Conservation (phyloP, 2,329 filamentous ascomycete species). For the Cryoendolithus antarcticus region DNA sequence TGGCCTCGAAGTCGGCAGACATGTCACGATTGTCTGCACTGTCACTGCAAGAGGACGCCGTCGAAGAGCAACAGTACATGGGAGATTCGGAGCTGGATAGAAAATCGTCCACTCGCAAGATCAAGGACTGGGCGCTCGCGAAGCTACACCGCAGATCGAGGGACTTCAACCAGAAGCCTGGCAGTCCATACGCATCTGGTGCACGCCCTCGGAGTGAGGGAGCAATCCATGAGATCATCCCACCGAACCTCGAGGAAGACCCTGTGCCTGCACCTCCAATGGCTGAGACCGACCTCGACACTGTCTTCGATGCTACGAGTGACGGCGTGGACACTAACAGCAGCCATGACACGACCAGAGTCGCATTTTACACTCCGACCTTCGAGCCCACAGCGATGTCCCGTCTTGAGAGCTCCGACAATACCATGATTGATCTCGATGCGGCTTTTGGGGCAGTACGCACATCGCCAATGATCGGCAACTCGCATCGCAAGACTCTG, state of each 20-base stretch:
- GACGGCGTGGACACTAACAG: background rate
- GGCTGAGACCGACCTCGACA: conserved; percentile 22
- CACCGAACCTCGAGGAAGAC: background rate
- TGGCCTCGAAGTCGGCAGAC: conserved; percentile 14
- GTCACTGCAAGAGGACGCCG: conserved; percentile 17
- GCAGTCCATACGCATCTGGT: too few relatives aligned
- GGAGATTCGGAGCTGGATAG: conserved; percentile 5
- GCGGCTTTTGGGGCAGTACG: background rate
- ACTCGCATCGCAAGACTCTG: conserved; percentile 32
- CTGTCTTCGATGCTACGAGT: conserved; percentile 15
- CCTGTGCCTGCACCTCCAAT: conserved; percentile 4
- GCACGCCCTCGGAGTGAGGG: too few relatives aligned
- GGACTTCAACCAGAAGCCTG: conserved; percentile 5
- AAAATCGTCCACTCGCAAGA: conserved; percentile 44
- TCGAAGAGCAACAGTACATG: background rate
- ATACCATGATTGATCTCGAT: background rate
- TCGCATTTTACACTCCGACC: conserved; percentile 7
- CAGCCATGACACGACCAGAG: conserved; percentile 1
- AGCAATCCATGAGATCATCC: too few relatives aligned
- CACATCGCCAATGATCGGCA: conserved; percentile 1
- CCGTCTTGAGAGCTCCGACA: too few relatives aligned
- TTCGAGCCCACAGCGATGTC: background rate
- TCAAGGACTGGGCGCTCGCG: conserved; percentile 54
- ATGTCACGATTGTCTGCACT: conserved; percentile 19
- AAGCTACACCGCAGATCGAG: conserved; percentile 13